Conservation (phyloP, 345 rosid species). For the Citrus unshiu region DNA sequence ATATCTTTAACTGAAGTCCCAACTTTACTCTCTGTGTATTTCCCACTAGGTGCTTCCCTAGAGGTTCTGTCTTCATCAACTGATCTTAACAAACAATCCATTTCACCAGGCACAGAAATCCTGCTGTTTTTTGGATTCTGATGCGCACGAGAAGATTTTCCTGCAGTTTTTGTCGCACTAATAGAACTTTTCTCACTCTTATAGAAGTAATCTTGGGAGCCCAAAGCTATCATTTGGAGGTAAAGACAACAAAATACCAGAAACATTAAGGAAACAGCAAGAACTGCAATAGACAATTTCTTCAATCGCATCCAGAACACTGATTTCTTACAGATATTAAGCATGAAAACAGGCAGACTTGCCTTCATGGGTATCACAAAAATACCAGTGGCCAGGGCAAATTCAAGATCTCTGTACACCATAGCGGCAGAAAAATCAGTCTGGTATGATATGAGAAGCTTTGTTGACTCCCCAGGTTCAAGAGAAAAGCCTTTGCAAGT, state of each 20-base stretch:
- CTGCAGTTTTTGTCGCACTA: slow-evolving; percentile 23
- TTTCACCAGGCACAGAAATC: slow-evolving; percentile 33
- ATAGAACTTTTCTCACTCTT: slow-evolving; percentile 31
- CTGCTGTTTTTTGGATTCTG: slow-evolving; percentile 22
- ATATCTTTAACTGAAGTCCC: slow-evolving; percentile 8
- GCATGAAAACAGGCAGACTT: slow-evolving; percentile 48
- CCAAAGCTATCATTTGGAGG: slow-evolving; percentile 30
- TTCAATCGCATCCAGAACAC: slow-evolving; percentile 54
- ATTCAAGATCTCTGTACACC: slow-evolving; percentile 49
- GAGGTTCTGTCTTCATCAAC: slow-evolving; percentile 32
- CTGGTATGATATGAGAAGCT: slow-evolving; percentile 55
- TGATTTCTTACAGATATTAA: slow-evolving; percentile 57
- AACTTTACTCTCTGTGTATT: slow-evolving; percentile 15
- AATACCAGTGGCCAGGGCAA: slow-evolving; percentile 55
- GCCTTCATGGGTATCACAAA: slow-evolving; percentile 71
- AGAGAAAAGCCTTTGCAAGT: slow-evolving; percentile 49
- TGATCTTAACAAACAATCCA: slow-evolving; percentile 39
- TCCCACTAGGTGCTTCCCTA: slow-evolving; percentile 19
- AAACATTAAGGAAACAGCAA: slow-evolving; percentile 41
- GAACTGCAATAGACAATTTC: slow-evolving; percentile 40
- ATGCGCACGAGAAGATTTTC: slow-evolving; percentile 38
- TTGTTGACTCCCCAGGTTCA: slow-evolving; percentile 59
- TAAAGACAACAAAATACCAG: slow-evolving; percentile 42
- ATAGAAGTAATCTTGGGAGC: slow-evolving; percentile 29
- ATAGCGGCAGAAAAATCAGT: slow-evolving; percentile 46